A percentile compares a stretch with the other conserved stretches of the same genome.
These are phyloP conservation scores for Arbutus unedo DNA, from an alignment of 148 eudicot genomes.

Conservation along the genomic window DNA sequence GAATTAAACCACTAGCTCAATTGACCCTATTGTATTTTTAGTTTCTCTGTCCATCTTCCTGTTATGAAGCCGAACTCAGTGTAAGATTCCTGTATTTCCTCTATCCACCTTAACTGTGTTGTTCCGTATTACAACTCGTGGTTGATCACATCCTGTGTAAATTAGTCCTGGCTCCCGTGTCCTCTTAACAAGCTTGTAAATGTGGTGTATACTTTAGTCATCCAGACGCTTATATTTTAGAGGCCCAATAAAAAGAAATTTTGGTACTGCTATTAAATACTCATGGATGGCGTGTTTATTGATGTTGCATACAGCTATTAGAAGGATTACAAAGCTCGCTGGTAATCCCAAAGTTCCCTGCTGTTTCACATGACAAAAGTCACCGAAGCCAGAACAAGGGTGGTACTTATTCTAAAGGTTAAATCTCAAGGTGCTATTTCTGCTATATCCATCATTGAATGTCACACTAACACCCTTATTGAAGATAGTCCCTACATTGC, in stretches of 20 bases:
- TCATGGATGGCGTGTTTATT: not conserved
- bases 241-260: not conserved
- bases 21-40: not conserved
- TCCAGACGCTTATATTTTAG: not conserved
- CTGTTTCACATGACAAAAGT: conserved; percentile 61
- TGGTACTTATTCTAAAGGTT: conserved; percentile 14
- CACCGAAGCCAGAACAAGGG: conserved; percentile 42
- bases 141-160: not conserved
- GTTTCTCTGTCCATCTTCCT: not conserved
- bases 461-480: not conserved
- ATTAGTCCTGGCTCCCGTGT: too few relatives aligned
- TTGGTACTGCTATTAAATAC: not conserved
- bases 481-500: not conserved
- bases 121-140: not conserved
- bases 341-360: conserved; percentile 61
- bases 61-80: not conserved
- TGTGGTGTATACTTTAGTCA: too few relatives aligned
- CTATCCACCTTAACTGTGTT: not conserved
- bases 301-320: conserved; percentile 49
- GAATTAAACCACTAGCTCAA: conserved; percentile 1
- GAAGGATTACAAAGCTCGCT: conserved; percentile 87
- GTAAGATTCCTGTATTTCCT: not conserved
- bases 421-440: not conserved
- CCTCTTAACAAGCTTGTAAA: too few relatives aligned
- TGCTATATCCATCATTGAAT: not conserved